A percentile compares a stretch with the other conserved stretches of the same genome.
These are phyloP conservation scores for Cyberlindnera xishuangbannaensis DNA, from an alignment of 805 yeast species.

Conservation along the genomic window DNA sequence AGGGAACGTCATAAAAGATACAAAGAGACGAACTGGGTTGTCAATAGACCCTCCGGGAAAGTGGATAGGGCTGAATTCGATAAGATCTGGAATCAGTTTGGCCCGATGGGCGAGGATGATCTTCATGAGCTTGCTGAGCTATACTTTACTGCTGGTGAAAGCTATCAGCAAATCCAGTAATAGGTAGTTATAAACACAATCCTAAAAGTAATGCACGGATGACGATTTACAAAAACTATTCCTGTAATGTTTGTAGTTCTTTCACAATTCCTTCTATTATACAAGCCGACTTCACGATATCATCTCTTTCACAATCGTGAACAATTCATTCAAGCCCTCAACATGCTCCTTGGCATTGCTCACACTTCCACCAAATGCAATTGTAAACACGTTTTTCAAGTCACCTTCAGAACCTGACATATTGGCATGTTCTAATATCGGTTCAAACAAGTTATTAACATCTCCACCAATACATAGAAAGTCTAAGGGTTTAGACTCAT, in stretches of 20 bases:
- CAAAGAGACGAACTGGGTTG: conserved; percentile 77
- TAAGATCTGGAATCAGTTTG: conserved; percentile 32
- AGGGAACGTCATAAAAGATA: conserved; percentile 84
- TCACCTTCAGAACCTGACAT: conserved; percentile 27
- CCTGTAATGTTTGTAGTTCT: too few relatives aligned
- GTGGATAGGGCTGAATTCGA: conserved; percentile 46
- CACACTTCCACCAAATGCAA: conserved; percentile 49
- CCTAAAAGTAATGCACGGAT: too few relatives aligned
- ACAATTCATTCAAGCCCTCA: conserved; percentile 64
- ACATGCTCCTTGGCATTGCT: conserved; percentile 55
- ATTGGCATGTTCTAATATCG: conserved; percentile 51
- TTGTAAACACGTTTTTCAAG: conserved; percentile 48
- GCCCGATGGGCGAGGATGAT: conserved; percentile 40
- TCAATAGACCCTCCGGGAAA: conserved; percentile 39
- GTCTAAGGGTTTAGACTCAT: too few relatives aligned
- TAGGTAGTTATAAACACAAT: too few relatives aligned
- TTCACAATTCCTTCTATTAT: too few relatives aligned
- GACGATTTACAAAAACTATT: too few relatives aligned
- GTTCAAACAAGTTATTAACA: conserved; percentile 63
- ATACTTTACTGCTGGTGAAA: conserved; percentile 45
- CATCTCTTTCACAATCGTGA: conserved; percentile 37
- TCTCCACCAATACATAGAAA: conserved; percentile 60
- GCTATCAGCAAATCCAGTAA: conserved; percentile 39
- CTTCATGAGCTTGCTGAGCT: conserved; percentile 47
- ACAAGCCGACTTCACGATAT: too few relatives aligned